A percentile compares a stretch with the other conserved stretches of the same genome.
Evolutionary conservation across 2,329 filamentous ascomycete genomes (phyloP).

Genomic region (Boeremia exigua): DNA sequence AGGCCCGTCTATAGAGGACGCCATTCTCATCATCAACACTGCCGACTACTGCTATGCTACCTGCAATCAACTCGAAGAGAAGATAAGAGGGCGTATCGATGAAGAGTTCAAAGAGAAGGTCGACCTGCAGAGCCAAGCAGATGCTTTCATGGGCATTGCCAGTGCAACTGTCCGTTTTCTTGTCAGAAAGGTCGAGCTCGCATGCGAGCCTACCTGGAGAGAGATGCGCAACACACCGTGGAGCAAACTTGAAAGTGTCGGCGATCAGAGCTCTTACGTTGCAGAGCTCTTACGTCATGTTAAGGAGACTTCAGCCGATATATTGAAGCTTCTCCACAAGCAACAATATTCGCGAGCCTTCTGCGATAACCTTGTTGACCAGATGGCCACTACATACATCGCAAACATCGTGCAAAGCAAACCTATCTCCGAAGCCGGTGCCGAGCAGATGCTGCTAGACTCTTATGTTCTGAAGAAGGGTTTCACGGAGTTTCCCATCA

Average conservation of each 20-base stretch:
- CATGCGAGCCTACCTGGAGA: conserved; percentile 86
- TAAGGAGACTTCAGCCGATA: conserved; percentile 74
- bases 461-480: conserved; percentile 88
- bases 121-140: conserved; percentile 90
- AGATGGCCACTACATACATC: conserved; percentile 79
- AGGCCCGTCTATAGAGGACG: conserved; percentile 72
- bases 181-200: conserved; percentile 81
- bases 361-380: conserved; percentile 93
- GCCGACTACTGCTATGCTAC: conserved; percentile 97
- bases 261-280: conserved; percentile 93
- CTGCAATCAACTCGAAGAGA: conserved; percentile 91
- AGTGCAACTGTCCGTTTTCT: conserved; percentile 84
- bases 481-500: conserved; percentile 72
- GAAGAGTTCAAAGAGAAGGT: conserved; percentile 74
- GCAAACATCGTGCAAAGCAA: conserved; percentile 85
- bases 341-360: conserved; percentile 94
- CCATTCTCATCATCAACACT: conserved; percentile 89
- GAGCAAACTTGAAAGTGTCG: conserved; percentile 90
- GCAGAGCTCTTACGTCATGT: conserved; percentile 77
- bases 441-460: conserved; percentile 97
- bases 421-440: conserved; percentile 90
- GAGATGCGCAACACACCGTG: conserved; percentile 98
- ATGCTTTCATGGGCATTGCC: conserved; percentile 93
- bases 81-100: conserved; percentile 89
- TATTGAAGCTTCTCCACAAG: conserved; percentile 80